Evolutionary conservation across 2,329 filamentous ascomycete species (phyloP), one percentile per base, ranked within the genome.

Genomic region (Nemania diffusa): DNA sequence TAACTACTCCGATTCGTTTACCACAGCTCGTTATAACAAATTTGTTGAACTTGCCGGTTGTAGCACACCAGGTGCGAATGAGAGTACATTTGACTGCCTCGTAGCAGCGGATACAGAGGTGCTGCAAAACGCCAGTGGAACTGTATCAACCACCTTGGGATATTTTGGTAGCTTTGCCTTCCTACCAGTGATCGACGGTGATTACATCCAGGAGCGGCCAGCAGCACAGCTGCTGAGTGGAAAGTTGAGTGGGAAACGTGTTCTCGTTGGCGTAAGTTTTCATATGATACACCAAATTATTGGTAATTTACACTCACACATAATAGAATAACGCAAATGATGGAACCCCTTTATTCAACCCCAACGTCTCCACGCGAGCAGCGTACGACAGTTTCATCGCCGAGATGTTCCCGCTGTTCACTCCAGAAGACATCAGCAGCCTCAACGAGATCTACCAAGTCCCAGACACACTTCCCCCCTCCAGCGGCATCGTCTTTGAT

Each of bases 251-350:
- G 74, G 73, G 0, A 75, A 74, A 53, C 71, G 72, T 11, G 62
- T 74, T 44, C 72, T 75, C 20, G 69, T 74, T 42, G 73, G 74
- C 22, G 74, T 75, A 64, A 70, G 72, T 67, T 8, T 50, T 13
- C 17, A 9, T 50, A 32, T 4, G 8, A 32, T 32, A 24, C 9
- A n/a, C 17, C 44, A 9, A 9, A 17, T 34, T 24, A 20, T 9
- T 40, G 15, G 40, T 5, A 20, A 27, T 11, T 13, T 20, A 20
- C 27, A 53, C 50, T 60, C 17, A 57, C 57, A 48, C 42, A 20
- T 50, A 29, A 51, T 52, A 79, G 77, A 79, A 78, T 55, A 79
- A 78, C 51, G 77, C 76, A 24, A 74, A 78, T 57, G 78, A 79
- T 46, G 77, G 76, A 3, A 73, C 73, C 17, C 67, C 68, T n/a